Evolutionary conservation across 208 protist species (phyloP).

Genomic region (Strigomonas culicis): DNA sequence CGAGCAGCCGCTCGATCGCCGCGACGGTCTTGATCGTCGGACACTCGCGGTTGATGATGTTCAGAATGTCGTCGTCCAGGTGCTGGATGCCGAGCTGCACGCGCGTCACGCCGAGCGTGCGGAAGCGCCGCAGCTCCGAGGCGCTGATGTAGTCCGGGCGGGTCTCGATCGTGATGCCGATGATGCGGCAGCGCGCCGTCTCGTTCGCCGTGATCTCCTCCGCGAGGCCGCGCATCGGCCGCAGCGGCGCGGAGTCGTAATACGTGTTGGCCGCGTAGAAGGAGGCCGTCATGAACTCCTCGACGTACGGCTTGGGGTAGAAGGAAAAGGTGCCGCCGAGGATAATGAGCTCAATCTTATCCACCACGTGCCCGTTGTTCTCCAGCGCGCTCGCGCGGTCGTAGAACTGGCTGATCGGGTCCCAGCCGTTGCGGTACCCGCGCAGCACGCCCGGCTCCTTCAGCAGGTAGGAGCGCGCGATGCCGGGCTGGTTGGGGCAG

Average conservation of each 20-base stretch:
- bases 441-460: conserved; percentile 91
- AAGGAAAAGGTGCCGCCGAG: conserved; percentile 99
- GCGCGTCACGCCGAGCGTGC: conserved; percentile 93
- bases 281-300: conserved; percentile 84
- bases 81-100: conserved; percentile 99
- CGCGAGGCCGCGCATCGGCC: conserved; percentile 49
- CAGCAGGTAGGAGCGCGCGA: conserved; percentile 88
- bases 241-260: conserved; percentile 59
- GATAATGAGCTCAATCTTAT: conserved; percentile 99
- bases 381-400: conserved; percentile 89
- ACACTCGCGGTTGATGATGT: conserved; percentile 96
- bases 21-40: conserved; percentile 92
- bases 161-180: conserved; percentile 99
- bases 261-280: conserved; percentile 93
- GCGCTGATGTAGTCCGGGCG: conserved; percentile 98
- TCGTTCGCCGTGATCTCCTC: conserved; percentile 93
- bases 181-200: conserved; percentile 93
- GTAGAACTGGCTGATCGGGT: conserved; percentile 89
- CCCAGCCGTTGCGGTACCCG: conserved; percentile 88
- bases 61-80: conserved; percentile 97
- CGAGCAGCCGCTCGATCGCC: conserved; percentile 93
- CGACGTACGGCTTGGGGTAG: conserved; percentile 94
- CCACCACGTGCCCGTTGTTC: conserved; percentile 90
- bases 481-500: conserved; percentile 91
- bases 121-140: conserved; percentile 87